Conservation (phyloP, 1,139 yeast species). For the Lodderomyces parapsilosis region DNA sequence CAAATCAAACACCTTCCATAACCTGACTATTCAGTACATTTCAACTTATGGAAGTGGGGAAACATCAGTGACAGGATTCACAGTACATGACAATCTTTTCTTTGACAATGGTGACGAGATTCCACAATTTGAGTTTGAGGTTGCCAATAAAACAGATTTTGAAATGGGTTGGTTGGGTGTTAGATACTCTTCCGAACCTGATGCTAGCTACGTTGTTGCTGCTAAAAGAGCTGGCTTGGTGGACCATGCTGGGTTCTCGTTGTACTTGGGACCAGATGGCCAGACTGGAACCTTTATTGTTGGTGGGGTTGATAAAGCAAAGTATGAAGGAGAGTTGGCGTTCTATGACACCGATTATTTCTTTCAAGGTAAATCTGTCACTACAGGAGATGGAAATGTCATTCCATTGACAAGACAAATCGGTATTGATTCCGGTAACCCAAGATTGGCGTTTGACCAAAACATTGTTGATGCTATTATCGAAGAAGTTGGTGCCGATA, state of each 20-base stretch:
- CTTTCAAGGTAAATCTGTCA: background rate
- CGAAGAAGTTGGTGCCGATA: background rate
- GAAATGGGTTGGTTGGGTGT: background rate
- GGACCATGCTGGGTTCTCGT: conserved; percentile 17
- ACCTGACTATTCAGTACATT: conserved; percentile 4
- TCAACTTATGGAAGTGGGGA: background rate
- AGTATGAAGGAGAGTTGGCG: conserved; percentile 16
- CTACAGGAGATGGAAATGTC: background rate
- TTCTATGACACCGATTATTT: background rate
- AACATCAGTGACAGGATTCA: background rate
- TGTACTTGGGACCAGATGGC: conserved; percentile 27
- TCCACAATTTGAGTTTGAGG: background rate
- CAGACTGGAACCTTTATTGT: conserved; percentile 25
- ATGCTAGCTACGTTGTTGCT: background rate
- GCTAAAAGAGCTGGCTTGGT: conserved; percentile 5
- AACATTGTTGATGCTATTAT: background rate
- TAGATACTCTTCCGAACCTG: background rate
- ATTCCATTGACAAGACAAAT: background rate
- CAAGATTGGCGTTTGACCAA: background rate
- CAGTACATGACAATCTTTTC: conserved; percentile 12
- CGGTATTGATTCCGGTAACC: background rate
- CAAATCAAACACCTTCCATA: conserved; percentile 13
- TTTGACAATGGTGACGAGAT: background rate
- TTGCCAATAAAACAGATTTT: background rate
- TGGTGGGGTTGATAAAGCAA: conserved; percentile 31